Evolutionary conservation across 305 asterid species (phyloP), one percentile per base, ranked within the genome.

Genomic region (Salvia sclarea): DNA sequence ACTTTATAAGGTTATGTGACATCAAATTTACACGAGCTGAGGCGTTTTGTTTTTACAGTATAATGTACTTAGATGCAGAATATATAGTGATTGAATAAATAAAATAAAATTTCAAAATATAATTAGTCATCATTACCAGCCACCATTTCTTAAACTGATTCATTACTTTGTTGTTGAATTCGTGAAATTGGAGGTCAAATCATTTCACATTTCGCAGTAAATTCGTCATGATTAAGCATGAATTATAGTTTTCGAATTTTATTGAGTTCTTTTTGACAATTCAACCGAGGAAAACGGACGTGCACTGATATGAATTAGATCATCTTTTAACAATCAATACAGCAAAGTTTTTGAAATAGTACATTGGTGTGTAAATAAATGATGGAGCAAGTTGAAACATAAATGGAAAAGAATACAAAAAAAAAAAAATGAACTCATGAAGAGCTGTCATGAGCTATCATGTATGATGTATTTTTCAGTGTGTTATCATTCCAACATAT

Each of bases 401-500:
- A 35, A 9, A 13, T 41, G 37, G 53, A 41, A 58, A 69, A 47
- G 7, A 58, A 58, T 2, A 35, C 61, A 65, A 50, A 30, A 45
- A 60, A 65, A 50, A 30, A 45, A 60, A 30, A 59, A 18, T 59
- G 2, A 43, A 47, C 20, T 9, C 5, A 47, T 21, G 33, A 33
- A 69, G 45, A 38, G 13, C 68, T 48, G 38, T 31, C 45, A 45
- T 69, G 31, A 48, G 53, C 43, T 35, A 35, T 47, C 68, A 60
- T 21, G 20, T 8, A 21, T n/a, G 1, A 31, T 33, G 28, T 49
- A 18, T 49, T 12, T 30, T 38, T 22, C 50, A 10, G 31, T 60
- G 74, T 33, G 45, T 69, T 33, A 69, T 69, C 68, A 69, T 14
- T n/a, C 67, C 53, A 40, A 59, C 13, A 24, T 17, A 47, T 47